Percentiles rank a stretch among this genome's conserved stretches.
Conservation (phyloP, 2,329 filamentous ascomycete species). For the Hypoxylon sp. region DNA sequence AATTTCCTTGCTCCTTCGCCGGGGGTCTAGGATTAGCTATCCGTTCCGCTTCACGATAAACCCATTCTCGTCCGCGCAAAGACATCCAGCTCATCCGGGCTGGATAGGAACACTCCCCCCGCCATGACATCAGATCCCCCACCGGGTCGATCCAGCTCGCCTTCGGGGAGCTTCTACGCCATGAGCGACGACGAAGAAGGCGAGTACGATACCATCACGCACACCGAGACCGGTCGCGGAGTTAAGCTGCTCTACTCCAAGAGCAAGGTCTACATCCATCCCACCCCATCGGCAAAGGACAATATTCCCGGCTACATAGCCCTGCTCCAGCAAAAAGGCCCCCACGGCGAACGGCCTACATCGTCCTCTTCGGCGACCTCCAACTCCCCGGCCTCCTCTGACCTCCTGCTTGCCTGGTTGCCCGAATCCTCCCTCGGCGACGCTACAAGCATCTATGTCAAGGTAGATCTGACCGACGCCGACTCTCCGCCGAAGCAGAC, state of each 20-base stretch:
- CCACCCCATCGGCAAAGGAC: slow-evolving; percentile 90
- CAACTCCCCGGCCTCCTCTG: slow-evolving; percentile 63
- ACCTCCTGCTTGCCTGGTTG: slow-evolving; percentile 90
- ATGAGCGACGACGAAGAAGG: slow-evolving; percentile 96
- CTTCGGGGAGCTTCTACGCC: slow-evolving; percentile 89
- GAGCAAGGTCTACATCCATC: slow-evolving; percentile 99
- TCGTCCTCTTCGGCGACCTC: slow-evolving; percentile 53
- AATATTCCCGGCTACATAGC: slow-evolving; percentile 96
- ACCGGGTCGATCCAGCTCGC: slow-evolving; percentile 64
- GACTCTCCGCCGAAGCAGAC: slow-evolving; percentile 84
- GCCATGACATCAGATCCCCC: slow-evolving; percentile 48
- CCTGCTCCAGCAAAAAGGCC: slow-evolving; percentile 84
- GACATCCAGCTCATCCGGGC: slow-evolving; percentile 23
- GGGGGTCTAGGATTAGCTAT: slow-evolving; percentile 13
- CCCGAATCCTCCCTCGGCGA: slow-evolving; percentile 90
- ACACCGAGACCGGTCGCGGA: slow-evolving; percentile 76
- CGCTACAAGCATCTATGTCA: slow-evolving; percentile 88
- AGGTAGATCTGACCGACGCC: slow-evolving; percentile 87
- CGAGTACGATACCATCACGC: slow-evolving; percentile 92
- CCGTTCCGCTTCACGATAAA: slow-evolving; percentile 13
- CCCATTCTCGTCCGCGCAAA: slow-evolving; percentile 9
- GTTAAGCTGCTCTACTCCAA: slow-evolving; percentile 96
- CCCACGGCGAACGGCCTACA: slow-evolving; percentile 51
- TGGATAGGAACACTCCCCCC: slow-evolving; percentile 35
- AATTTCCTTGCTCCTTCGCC: slow-evolving; percentile 1